A percentile compares a stretch with the other conserved stretches of the same genome.
phyloP scores from a whole-genome alignment of 306 rosid genomes.

The Citrullus colocynthis region DNA sequence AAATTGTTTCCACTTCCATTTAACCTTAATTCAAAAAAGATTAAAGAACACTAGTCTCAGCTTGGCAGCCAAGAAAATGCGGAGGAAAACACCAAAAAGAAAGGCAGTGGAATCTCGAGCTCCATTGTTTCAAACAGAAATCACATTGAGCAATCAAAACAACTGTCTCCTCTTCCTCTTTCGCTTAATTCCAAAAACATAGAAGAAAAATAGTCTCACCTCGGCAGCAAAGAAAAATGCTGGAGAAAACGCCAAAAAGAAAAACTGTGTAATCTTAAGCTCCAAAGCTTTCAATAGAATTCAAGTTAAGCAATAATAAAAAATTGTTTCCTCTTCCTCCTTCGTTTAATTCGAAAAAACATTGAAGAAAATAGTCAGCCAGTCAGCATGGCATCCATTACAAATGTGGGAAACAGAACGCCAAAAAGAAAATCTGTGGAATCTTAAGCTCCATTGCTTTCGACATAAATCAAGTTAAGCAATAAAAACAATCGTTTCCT shows the following conservation, averaged over 20 bases:
- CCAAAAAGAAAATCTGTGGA: neutral
- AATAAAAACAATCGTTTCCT: neutral
- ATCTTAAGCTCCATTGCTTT: neutral
- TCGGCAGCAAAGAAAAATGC: conserved; percentile 9
- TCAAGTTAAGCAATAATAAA: neutral
- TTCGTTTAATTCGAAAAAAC: neutral
- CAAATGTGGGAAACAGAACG: neutral
- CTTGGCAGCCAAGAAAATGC: conserved; percentile 9
- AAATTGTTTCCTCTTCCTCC: neutral
- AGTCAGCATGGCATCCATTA: neutral
- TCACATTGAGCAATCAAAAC: neutral
- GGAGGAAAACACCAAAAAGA: neutral
- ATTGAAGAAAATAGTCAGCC: neutral
- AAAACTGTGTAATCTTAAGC: neutral
- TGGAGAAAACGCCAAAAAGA: neutral
- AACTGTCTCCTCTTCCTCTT: neutral
- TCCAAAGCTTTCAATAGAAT: neutral
- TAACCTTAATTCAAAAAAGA: neutral
- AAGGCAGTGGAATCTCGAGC: neutral
- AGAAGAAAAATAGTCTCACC: neutral
- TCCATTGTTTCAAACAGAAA: neutral
- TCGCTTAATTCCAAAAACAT: neutral
- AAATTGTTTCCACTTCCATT: neutral
- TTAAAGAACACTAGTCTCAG: neutral
- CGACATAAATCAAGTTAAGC: neutral